Base-by-base conservation (phyloP, 768 basidiomycete genomes). In the Mycena chlorophos region DNA sequence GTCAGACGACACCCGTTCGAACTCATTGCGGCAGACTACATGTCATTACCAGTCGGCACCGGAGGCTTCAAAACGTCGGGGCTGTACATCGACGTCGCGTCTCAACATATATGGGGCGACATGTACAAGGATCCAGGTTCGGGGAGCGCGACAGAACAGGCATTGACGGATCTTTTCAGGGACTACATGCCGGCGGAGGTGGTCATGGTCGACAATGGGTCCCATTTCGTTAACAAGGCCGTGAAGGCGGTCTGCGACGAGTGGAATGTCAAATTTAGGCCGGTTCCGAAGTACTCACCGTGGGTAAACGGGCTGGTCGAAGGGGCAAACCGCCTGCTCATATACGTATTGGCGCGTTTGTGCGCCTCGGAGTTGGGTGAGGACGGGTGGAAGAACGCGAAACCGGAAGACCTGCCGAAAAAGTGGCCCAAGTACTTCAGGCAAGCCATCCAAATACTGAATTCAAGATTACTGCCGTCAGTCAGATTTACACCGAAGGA, bases 261-360 rank as follows among this genome's bases (percentile, higher is more conserved):
- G 16, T 43, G 43, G 23, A 38, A 50, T 4, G 58, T 62, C 14
- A 30, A 63, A 10, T 52, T 57, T 28, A 38, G 60, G n/a, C 49
- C 57, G 0, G 57, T 56, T 1, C 27, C 68, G 0, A 52, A 63
- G 6, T 69, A 69, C 51, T 56, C 68, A 29, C 68, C 68, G 0
- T 71, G 69, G 69, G 43, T 65, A 19, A 71, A 69, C 45, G 66
- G 69, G 1, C 60, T 68, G 1, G 56, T 67, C 5, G 66, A 70
- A 39, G 64, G 64, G 17, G 54, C 60, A 1, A 68, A 67, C 58
- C 60, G 60, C 31, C 48, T 68, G 1, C 42, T 69, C 3, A 31
- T 67, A 4, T 56, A 61, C 25, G 43, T 61, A 4, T 54, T 69
- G 6, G 54, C 57, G 10, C 51, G 60, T 5, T 27, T 66, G 14